Evolutionary conservation across 2,329 filamentous ascomycete species (phyloP).

Genomic region (Cercospora sp.): DNA sequence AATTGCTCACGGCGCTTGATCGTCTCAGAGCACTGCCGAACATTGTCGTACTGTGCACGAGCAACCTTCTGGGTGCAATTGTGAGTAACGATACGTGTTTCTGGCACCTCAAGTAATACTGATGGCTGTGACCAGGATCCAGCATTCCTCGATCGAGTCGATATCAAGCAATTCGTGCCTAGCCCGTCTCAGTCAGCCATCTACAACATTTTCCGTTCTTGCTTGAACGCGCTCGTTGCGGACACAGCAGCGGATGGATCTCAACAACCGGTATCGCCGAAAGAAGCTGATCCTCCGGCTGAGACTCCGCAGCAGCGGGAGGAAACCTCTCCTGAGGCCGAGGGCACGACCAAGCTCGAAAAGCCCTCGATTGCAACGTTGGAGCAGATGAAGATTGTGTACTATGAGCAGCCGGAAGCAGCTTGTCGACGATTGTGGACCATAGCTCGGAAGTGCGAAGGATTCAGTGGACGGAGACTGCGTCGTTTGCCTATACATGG

Average conservation of each 20-base stretch:
- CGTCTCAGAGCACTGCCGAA: conserved; percentile 46
- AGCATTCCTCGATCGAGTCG: conserved; percentile 36
- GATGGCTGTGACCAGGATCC: conserved; percentile 9
- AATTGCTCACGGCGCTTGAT: conserved; percentile 52
- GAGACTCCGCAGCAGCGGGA: background rate
- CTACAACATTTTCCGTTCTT: conserved; percentile 53
- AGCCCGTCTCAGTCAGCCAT: conserved; percentile 43
- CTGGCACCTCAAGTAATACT: conserved; percentile 14
- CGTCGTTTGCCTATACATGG: conserved; percentile 45
- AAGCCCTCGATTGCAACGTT: conserved; percentile 32
- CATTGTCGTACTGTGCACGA: conserved; percentile 53
- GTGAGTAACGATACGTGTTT: conserved; percentile 28
- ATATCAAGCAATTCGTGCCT: conserved; percentile 49
- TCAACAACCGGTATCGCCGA: background rate
- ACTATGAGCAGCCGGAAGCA: conserved; percentile 26
- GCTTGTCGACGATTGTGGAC: conserved; percentile 36
- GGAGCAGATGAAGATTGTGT: conserved; percentile 34
- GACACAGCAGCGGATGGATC: background rate
- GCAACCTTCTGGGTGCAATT: conserved; percentile 49
- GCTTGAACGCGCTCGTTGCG: conserved; percentile 47
- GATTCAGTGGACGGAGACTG: conserved; percentile 46
- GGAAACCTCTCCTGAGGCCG: background rate
- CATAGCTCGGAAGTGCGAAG: conserved; percentile 40
- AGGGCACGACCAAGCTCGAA: conserved; percentile 10
- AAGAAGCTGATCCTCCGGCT: background rate